Evolutionary conservation across 208 protist species (phyloP).

Genomic region (Willaertia magna): DNA sequence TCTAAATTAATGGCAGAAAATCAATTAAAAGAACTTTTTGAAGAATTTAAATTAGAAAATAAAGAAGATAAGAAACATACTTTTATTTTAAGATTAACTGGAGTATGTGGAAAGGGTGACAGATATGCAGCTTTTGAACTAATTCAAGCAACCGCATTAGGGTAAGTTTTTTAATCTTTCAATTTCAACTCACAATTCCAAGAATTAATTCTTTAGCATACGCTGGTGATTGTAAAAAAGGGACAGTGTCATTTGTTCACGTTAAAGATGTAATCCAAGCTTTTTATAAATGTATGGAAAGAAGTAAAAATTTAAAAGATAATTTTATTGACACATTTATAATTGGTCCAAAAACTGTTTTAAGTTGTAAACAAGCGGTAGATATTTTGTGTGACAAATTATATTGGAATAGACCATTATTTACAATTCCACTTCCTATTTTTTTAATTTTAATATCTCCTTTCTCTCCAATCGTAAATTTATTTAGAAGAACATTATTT

Average conservation of each 20-base stretch:
- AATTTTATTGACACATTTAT: neutral
- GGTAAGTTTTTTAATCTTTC: neutral
- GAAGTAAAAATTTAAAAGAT: neutral
- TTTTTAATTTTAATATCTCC: neutral
- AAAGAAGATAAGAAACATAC: neutral
- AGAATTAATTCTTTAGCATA: neutral
- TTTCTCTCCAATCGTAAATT: neutral
- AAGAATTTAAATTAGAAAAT: neutral
- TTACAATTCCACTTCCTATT: neutral
- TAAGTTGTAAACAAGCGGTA: neutral
- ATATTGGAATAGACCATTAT: neutral
- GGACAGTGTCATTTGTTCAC: neutral
- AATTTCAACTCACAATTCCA: no score
- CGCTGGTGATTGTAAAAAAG: neutral
- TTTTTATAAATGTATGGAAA: neutral
- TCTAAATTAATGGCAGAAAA: neutral
- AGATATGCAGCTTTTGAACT: conserved; percentile 5
- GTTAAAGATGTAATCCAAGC: neutral
- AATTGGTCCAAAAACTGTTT: neutral
- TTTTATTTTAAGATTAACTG: neutral
- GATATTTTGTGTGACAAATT: neutral
- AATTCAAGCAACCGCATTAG: neutral
- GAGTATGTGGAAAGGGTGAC: neutral
- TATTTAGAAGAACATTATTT: neutral
- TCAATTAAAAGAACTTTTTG: neutral